Percentiles rank a stretch among this genome's conserved stretches.
Evolutionary conservation across 768 basidiomycete genomes (phyloP).

Genomic region (Pleurotus djamor): DNA sequence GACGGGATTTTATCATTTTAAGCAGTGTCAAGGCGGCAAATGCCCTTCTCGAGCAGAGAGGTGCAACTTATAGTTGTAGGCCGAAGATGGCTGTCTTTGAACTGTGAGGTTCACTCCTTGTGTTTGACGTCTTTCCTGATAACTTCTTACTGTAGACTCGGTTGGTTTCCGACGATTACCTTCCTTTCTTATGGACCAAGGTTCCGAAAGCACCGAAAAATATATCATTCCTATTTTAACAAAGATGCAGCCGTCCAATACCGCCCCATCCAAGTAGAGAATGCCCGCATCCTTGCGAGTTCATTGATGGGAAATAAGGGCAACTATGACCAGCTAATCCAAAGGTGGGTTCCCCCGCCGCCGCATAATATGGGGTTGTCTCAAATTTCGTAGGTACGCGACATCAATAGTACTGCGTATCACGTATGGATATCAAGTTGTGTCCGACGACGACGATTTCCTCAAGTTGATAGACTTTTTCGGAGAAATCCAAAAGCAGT

Average conservation of each 20-base stretch:
- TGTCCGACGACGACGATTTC: slow-evolving; percentile 18
- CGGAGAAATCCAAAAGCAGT: no score
- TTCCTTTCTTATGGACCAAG: slow-evolving; percentile 18
- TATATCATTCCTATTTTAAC: no score
- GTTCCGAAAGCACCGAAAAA: not conserved
- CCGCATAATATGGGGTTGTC: no score
- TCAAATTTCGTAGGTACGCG: no score
- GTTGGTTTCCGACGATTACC: slow-evolving; percentile 12
- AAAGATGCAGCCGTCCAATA: no score
- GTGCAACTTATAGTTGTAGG: slow-evolving; percentile 20
- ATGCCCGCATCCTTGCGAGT: no score
- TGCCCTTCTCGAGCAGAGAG: slow-evolving; percentile 15
- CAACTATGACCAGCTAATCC: no score
- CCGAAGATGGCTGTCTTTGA: slow-evolving; percentile 40
- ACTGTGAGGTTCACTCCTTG: slow-evolving; percentile 31
- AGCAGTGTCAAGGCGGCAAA: slow-evolving; percentile 6
- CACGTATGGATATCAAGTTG: slow-evolving; percentile 19
- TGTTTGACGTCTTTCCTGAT: not conserved
- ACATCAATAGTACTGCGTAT: slow-evolving; percentile 10
- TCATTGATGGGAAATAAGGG: no score
- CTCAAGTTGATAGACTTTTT: slow-evolving; percentile 14
- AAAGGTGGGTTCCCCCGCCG: no score
- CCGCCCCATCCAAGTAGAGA: no score
- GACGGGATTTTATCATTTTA: slow-evolving; percentile 8
- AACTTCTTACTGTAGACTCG: slow-evolving; percentile 14